A percentile compares a stretch with the other conserved stretches of the same genome.
Conservation (phyloP, 2,329 filamentous ascomycete genomes). For the Stachybotrys elegans region DNA sequence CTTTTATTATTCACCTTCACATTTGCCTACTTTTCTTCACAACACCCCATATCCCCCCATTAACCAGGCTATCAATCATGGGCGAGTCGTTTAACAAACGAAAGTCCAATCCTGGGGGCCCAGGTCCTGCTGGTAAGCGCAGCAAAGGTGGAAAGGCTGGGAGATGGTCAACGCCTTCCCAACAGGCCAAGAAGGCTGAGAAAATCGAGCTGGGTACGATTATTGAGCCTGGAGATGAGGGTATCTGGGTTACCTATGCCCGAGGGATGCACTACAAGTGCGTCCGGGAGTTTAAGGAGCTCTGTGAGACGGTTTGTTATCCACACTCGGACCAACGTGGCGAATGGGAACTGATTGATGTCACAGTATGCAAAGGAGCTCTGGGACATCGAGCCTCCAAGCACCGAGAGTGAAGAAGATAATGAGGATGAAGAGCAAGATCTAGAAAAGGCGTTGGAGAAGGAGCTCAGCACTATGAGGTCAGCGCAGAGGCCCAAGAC, state of each 20-base stretch:
- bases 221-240: constrained; percentile 63
- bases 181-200: constrained; percentile 43
- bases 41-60: too few relatives aligned
- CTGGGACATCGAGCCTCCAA: constrained; percentile 43
- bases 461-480: constrained; percentile 64
- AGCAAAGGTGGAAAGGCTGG: constrained; percentile 50
- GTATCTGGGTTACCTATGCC: constrained; percentile 75
- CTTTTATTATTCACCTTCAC: too few relatives aligned
- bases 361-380: constrained; percentile 59
- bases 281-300: constrained; percentile 57
- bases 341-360: too few relatives aligned
- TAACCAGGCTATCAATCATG: too few relatives aligned
- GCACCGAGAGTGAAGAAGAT: constrained; percentile 24
- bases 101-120: too few relatives aligned
- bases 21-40: too few relatives aligned
- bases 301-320: constrained; percentile 67
- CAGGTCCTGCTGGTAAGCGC: too few relatives aligned
- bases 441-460: constrained; percentile 67
- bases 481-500: constrained; percentile 32
- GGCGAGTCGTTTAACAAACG: too few relatives aligned
- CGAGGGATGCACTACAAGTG: constrained; percentile 67
- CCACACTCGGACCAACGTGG: too few relatives aligned
- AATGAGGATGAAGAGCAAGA: constrained; percentile 47
- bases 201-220: constrained; percentile 35
- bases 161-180: constrained; percentile 58